Conservation (phyloP, 805 yeast species). For the Sporopachydermia quercuum region DNA sequence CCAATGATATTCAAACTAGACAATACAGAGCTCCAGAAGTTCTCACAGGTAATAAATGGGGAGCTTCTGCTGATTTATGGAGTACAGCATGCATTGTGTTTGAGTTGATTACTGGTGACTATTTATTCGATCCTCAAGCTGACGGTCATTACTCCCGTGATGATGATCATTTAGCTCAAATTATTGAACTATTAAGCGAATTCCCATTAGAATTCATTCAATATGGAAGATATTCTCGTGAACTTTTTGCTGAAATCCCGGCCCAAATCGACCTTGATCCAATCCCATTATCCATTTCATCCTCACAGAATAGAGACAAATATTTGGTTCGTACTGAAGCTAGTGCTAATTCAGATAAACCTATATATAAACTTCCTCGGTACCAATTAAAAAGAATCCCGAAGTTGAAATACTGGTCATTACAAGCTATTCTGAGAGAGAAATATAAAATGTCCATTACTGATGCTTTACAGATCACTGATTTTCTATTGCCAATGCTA, state of each 20-base stretch:
- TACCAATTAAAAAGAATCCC: constrained; percentile 68
- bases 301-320: constrained; percentile 20
- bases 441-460: constrained; percentile 61
- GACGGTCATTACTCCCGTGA: constrained; percentile 54
- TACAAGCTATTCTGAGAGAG: constrained; percentile 66
- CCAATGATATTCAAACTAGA: constrained; percentile 82
- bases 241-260: constrained; percentile 31
- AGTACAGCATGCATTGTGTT: constrained; percentile 85
- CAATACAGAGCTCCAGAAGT: constrained; percentile 91
- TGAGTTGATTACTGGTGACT: constrained; percentile 89
- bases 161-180: constrained; percentile 94
- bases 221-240: constrained; percentile 45
- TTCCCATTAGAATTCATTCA: constrained; percentile 44
- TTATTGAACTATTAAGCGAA: constrained; percentile 66
- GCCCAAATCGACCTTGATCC: background rate
- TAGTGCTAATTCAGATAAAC: background rate
- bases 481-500: constrained; percentile 76
- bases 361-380: constrained; percentile 18
- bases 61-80: constrained; percentile 92
- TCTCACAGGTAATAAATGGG: constrained; percentile 74
- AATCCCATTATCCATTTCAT: background rate
- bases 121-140: constrained; percentile 72
- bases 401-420: constrained; percentile 80
- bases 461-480: constrained; percentile 61
- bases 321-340: background rate